Evolutionary conservation across 1,284 basidiomycete genomes (phyloP).

Genomic region (Trichosporon ovoides): DNA sequence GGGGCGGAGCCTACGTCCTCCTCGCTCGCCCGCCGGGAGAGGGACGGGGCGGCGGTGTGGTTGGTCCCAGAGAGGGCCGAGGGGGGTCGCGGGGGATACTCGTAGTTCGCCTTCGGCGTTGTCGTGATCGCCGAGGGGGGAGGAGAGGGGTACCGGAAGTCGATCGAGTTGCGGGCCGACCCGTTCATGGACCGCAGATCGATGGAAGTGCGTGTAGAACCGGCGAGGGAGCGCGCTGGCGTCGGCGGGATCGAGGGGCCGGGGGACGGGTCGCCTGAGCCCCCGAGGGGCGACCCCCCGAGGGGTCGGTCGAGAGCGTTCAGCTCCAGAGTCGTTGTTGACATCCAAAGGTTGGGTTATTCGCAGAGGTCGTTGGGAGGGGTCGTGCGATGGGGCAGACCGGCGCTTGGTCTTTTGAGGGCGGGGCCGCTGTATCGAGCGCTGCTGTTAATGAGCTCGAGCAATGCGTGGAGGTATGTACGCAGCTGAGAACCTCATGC

Average conservation of each 20-base stretch:
- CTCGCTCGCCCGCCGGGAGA: not conserved
- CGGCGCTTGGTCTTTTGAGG: too few relatives aligned
- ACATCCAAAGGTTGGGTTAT: not conserved
- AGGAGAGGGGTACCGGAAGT: not conserved
- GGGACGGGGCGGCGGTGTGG: too few relatives aligned
- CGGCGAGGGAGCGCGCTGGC: not conserved
- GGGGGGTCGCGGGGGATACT: not conserved
- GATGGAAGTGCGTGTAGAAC: not conserved
- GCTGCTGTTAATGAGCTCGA: too few relatives aligned
- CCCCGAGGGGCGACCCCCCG: too few relatives aligned
- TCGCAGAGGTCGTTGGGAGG: too few relatives aligned
- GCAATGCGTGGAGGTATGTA: too few relatives aligned
- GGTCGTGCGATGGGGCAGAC: too few relatives aligned
- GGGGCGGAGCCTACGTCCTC: not conserved
- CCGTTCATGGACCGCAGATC: too few relatives aligned
- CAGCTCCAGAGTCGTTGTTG: not conserved
- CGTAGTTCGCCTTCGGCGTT: not conserved
- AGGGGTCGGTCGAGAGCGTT: not conserved
- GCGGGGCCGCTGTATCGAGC: too few relatives aligned
- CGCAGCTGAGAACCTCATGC: too few relatives aligned
- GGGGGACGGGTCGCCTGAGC: not conserved
- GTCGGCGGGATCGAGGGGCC: slow-evolving; percentile 3
- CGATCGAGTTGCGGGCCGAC: not conserved
- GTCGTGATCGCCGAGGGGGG: not conserved
- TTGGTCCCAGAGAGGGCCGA: too few relatives aligned